Percentiles rank a stretch among this genome's conserved stretches.
Evolutionary conservation across 306 rosid species (phyloP).

Genomic region (Abrus pulchellus): DNA sequence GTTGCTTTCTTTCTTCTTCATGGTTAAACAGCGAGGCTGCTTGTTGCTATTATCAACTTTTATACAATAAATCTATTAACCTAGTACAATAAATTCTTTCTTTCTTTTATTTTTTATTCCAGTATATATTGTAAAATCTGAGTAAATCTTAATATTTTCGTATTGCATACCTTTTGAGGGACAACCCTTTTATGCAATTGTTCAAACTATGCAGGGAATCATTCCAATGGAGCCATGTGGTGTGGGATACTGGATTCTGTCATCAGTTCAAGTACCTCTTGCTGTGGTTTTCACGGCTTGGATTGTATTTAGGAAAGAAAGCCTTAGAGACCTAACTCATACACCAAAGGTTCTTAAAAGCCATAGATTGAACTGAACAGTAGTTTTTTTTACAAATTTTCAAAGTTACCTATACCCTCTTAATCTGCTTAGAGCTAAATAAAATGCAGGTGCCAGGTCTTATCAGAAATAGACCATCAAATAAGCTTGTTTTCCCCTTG

Average conservation of each 20-base stretch:
- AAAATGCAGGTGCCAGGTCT: slow-evolving; percentile 53
- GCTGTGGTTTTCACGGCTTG: slow-evolving; percentile 77
- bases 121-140: not conserved
- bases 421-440: not conserved
- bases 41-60: not conserved
- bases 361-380: not conserved
- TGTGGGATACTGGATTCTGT: slow-evolving; percentile 77
- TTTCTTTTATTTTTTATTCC: slow-evolving; percentile 15
- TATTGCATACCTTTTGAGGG: slow-evolving; percentile 4
- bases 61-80: not conserved
- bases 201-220: slow-evolving; percentile 67
- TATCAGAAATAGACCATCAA: slow-evolving; percentile 49
- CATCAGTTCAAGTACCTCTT: slow-evolving; percentile 80
- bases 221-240: slow-evolving; percentile 80
- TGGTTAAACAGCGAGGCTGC: slow-evolving; percentile 42
- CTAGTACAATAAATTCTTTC: too few species aligned
- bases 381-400: not conserved
- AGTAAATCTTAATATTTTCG: not conserved
- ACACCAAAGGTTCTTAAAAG: slow-evolving; percentile 57
- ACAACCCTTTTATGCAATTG: not conserved
- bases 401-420: not conserved
- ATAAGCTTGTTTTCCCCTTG: slow-evolving; percentile 69
- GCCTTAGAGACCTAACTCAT: slow-evolving; percentile 54
- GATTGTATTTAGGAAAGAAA: slow-evolving; percentile 66
- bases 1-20: slow-evolving; percentile 21